Percentiles rank a stretch among this genome's conserved stretches.
Conservation (phyloP, 31 red algal genomes). For the Asparagopsis taxiformis region DNA sequence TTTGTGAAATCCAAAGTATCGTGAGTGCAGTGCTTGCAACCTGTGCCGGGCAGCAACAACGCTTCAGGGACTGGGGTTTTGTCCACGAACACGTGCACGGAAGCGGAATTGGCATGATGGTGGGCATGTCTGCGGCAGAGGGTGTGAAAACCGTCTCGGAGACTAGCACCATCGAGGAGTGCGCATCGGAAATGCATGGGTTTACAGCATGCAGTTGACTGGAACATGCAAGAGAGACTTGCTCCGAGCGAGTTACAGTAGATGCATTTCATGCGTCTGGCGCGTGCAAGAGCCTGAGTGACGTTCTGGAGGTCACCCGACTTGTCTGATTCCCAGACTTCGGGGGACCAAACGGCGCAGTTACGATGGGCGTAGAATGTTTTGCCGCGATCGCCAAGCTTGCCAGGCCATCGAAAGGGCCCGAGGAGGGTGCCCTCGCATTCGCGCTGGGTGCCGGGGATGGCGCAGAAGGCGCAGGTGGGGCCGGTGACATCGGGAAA, state of each 20-base stretch:
- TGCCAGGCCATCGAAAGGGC: constrained; percentile 21
- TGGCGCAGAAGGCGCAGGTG: constrained; percentile 24
- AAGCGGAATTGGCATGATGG: neutral
- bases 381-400: neutral
- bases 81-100: neutral
- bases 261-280: constrained; percentile 44
- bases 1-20: constrained; percentile 24
- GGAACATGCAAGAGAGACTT: constrained; percentile 52
- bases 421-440: constrained; percentile 66
- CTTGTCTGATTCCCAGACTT: constrained; percentile 23
- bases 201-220: constrained; percentile 49
- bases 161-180: constrained; percentile 28
- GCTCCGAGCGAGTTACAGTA: constrained; percentile 30
- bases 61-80: constrained; percentile 20
- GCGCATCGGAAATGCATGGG: constrained; percentile 77
- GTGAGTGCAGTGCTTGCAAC: constrained; percentile 15
- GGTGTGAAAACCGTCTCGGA: constrained; percentile 21
- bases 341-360: constrained; percentile 65
- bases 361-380: constrained; percentile 50
- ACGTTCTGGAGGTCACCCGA: constrained; percentile 14
- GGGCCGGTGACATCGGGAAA: neutral
- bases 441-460: constrained; percentile 41
- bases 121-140: constrained; percentile 43
- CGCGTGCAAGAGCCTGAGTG: constrained; percentile 23
- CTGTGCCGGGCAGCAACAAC: constrained; percentile 2